These are phyloP conservation scores for Smallanthus sonchifolius DNA, from an alignment of 129 eudicot species.

Conservation along the genomic window DNA sequence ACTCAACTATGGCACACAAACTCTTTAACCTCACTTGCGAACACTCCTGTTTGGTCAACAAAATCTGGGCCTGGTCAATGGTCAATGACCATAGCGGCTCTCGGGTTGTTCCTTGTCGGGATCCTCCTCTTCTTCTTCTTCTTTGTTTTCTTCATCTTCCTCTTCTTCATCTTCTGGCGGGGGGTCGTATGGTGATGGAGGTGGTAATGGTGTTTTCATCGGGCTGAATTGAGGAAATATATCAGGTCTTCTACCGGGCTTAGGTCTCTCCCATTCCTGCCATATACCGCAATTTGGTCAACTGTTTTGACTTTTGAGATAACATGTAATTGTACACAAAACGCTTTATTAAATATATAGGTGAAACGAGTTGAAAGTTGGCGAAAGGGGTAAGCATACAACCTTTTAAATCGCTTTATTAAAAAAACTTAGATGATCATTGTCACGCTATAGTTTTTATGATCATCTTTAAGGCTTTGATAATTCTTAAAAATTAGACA, in stretches of 20 bases:
- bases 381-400: not conserved
- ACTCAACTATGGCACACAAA: conserved; percentile 9
- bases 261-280: conserved; percentile 80
- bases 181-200: conserved; percentile 69
- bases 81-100: not conserved
- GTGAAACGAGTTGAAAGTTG: not conserved
- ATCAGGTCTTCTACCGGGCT: conserved; percentile 73
- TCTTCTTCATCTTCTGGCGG: conserved; percentile 57
- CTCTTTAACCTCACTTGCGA: not conserved
- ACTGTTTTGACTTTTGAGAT: not conserved
- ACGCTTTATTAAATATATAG: not conserved
- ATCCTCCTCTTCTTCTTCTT: conserved; percentile 49
- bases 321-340: not conserved
- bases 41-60: not conserved
- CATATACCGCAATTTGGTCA: not conserved
- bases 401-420: not conserved
- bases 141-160: conserved; percentile 43
- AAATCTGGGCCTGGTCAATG: not conserved
- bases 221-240: conserved; percentile 82
- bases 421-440: too few species aligned
- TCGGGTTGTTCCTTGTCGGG: conserved; percentile 40
- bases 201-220: conserved; percentile 85
- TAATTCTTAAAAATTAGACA: not conserved
- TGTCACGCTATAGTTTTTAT: not conserved
- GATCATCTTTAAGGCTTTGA: not conserved